Conservation (phyloP, 169 alveolate species). For the Condylostoma magnum region DNA sequence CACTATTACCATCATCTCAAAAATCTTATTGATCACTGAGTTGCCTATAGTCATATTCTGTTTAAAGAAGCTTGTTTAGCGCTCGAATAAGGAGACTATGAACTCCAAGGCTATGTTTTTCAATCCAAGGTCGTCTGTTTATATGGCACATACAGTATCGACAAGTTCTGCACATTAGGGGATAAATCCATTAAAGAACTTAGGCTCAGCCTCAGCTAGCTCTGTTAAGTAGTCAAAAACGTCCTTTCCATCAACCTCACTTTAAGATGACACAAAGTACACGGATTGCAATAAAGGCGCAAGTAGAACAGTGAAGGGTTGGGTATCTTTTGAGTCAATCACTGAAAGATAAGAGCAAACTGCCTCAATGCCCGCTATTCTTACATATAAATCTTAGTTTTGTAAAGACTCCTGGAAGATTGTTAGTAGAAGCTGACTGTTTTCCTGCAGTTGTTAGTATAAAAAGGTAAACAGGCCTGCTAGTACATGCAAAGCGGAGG, state of each 20-base stretch:
- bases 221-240: conserved; percentile 9
- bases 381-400: not conserved
- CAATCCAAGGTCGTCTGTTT: not conserved
- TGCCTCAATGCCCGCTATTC: not conserved
- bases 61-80: not conserved
- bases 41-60: not conserved
- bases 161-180: not conserved
- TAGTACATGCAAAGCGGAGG: conserved; percentile 1
- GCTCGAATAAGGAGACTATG: not conserved
- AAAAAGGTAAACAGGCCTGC: conserved; percentile 12
- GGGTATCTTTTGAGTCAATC: not conserved
- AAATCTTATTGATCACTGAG: conserved; percentile 4
- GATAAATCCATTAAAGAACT: not conserved
- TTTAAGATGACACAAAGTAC: not conserved
- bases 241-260: not conserved
- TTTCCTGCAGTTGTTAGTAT: conserved; percentile 2
- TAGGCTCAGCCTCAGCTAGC: conserved; percentile 22
- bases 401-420: not conserved
- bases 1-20: conserved; percentile 67
- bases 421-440: not conserved
- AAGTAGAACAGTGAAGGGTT: not conserved
- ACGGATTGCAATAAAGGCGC: conserved; percentile 12
- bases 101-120: conserved; percentile 16
- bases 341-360: conserved; percentile 3
- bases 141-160: not conserved